phyloP scores from a whole-genome alignment of 2,329 filamentous ascomycete genomes.

The Podosphaera fusca region DNA sequence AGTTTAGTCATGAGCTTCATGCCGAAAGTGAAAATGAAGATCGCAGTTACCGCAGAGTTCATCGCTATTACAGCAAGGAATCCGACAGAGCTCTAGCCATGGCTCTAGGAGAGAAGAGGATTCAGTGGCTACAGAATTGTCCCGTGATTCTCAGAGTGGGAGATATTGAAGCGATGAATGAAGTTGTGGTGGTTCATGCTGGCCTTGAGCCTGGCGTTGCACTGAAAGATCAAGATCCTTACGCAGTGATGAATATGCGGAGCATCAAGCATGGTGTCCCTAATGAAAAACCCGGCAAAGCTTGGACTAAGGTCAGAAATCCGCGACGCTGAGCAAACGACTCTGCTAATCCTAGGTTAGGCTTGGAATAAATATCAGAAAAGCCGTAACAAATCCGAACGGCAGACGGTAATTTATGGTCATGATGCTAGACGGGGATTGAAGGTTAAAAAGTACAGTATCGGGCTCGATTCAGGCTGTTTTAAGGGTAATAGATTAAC shows the following conservation, averaged over 20 bases:
- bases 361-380: constrained; percentile 31
- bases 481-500: constrained; percentile 53
- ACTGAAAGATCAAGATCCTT: constrained; percentile 49
- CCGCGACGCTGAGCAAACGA: neutral
- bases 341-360: constrained; percentile 11
- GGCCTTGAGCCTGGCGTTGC: constrained; percentile 58
- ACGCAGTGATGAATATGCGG: constrained; percentile 81
- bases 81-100: constrained; percentile 8
- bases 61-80: constrained; percentile 10
- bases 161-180: constrained; percentile 31
- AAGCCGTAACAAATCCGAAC: constrained; percentile 15
- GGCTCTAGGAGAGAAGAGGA: constrained; percentile 25
- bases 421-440: constrained; percentile 61
- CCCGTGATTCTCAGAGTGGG: constrained; percentile 62
- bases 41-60: constrained; percentile 10
- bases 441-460: constrained; percentile 43
- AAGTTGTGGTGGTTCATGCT: constrained; percentile 60
- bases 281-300: constrained; percentile 10
- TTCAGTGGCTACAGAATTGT: constrained; percentile 43
- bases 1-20: constrained; percentile 11
- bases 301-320: constrained; percentile 14
- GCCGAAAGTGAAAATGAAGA: constrained; percentile 11
- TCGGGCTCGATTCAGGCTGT: constrained; percentile 71
- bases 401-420: constrained; percentile 60
- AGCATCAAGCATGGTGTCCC: constrained; percentile 20